phyloP scores from a whole-genome alignment of 257 asterid genomes.

The Anisodus tanguticus region DNA sequence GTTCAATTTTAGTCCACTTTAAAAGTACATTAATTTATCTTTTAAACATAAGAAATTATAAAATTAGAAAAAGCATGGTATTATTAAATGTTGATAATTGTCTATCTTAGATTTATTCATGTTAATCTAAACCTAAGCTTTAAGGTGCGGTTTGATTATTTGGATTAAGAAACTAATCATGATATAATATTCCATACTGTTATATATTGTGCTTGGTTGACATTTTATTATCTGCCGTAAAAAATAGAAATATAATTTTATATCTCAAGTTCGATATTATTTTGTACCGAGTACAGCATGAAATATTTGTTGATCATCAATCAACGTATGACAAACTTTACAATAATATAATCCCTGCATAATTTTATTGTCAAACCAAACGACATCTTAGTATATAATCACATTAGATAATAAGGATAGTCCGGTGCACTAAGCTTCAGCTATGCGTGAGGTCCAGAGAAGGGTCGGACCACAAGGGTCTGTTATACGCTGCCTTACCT shows the following conservation, averaged over 20 bases:
- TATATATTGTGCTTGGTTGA: neutral
- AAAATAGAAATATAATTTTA: too few species aligned
- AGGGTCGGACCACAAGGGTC: too few species aligned
- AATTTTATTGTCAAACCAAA: too few species aligned
- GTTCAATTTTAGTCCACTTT: neutral
- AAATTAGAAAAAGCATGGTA: neutral
- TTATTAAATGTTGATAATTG: neutral
- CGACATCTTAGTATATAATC: too few species aligned
- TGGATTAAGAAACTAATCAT: neutral
- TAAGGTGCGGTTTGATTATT: neutral
- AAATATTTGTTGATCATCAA: too few species aligned
- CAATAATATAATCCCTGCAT: too few species aligned
- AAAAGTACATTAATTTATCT: neutral
- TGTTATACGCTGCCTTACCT: too few species aligned
- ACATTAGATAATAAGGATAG: too few species aligned
- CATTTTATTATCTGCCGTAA: neutral
- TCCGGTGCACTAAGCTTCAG: too few species aligned
- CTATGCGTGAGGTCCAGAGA: too few species aligned
- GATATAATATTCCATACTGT: neutral
- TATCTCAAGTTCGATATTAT: too few species aligned
- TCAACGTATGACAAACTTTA: too few species aligned
- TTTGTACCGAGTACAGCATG: neutral
- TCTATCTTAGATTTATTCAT: neutral
- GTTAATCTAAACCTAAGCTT: neutral
- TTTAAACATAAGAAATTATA: neutral